Evolutionary conservation across 257 asterid genomes (phyloP), one percentile per base, ranked within the genome.

Genomic region (Gynochthodes officinalis): DNA sequence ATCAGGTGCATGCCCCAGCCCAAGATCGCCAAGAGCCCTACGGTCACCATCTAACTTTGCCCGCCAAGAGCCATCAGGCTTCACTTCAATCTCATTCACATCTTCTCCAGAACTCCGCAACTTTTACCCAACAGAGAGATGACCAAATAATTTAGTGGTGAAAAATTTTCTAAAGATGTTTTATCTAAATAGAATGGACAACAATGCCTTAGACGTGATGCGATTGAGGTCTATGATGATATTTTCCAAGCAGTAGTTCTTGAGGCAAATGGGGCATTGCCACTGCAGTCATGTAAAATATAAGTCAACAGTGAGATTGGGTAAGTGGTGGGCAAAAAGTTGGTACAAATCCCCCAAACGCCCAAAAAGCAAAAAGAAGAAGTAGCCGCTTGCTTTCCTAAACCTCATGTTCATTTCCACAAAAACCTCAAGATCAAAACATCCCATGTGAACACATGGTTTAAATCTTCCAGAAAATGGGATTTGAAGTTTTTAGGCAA

Each of bases 21-120:
- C 93, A 80, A 89, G 89, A 81, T 90, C 98, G 70, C 97, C 96
- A 61, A 89, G 89, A 83, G 79, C 78, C 80, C 80, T 84, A 54
- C 87, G 86, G 68, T 90, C 97, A 72, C 90, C 86, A 73, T 95
- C 99, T 67, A 85, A 77, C 85, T 89, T 95, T 35, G 89, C 97
- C 53, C 97, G 99, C 99, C 99, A 95, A 73, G 97, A 88, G 74
- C 99, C 98, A 74, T 95, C 97, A 44, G 97, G 97, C 82, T 95
- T 95, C 82, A 95, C 96, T 87, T 95, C 99, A 71, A 95, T 84
- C 78, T 90, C 97, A 50, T 93, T 80, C 44, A 92, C 87, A 74
- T 95, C 98, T 87, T 90, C 98, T 71, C 85, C 96, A 75, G 87
- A 89, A 71, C 73, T 83, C 73, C 40, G 81, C 85, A 95, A 80